phyloP scores from a whole-genome alignment of 176 grass and related monocot genomes.

The Aegilops sharonensis region DNA sequence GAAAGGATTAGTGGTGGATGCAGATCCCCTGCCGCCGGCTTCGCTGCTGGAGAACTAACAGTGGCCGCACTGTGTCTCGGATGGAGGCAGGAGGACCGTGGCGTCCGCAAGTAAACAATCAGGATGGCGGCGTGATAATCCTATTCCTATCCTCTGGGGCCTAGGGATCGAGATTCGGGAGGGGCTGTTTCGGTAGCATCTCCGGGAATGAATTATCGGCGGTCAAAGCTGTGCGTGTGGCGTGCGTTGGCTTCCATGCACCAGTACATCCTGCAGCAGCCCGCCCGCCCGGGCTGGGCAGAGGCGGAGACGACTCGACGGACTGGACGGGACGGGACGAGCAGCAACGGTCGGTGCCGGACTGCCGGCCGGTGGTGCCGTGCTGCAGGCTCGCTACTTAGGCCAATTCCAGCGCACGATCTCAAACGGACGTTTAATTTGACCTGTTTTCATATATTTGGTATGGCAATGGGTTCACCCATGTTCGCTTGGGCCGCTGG shows the following conservation, averaged over 20 bases:
- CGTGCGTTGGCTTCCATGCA: slow-evolving; percentile 30
- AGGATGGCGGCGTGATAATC: background rate
- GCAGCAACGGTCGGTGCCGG: background rate
- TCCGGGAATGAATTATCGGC: background rate
- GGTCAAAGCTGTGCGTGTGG: slow-evolving; percentile 16
- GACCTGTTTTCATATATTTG: too few relatives aligned
- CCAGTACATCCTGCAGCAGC: background rate
- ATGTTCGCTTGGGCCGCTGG: too few relatives aligned
- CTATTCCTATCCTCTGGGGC: background rate
- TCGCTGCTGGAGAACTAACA: background rate
- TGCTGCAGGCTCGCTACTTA: background rate
- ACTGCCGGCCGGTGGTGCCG: background rate
- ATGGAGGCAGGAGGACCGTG: background rate
- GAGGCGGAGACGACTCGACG: background rate
- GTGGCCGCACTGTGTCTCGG: background rate
- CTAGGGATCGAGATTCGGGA: background rate
- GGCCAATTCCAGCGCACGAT: too few relatives aligned
- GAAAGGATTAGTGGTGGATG: background rate
- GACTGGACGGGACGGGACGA: background rate
- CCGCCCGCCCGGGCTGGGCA: background rate
- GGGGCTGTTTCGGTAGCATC: too few relatives aligned
- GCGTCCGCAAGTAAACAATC: background rate
- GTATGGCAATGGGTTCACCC: too few relatives aligned
- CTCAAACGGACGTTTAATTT: too few relatives aligned
- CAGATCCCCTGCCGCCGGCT: background rate